Conservation (phyloP, 768 basidiomycete genomes). For the Coprinopsis strossmayeri region DNA sequence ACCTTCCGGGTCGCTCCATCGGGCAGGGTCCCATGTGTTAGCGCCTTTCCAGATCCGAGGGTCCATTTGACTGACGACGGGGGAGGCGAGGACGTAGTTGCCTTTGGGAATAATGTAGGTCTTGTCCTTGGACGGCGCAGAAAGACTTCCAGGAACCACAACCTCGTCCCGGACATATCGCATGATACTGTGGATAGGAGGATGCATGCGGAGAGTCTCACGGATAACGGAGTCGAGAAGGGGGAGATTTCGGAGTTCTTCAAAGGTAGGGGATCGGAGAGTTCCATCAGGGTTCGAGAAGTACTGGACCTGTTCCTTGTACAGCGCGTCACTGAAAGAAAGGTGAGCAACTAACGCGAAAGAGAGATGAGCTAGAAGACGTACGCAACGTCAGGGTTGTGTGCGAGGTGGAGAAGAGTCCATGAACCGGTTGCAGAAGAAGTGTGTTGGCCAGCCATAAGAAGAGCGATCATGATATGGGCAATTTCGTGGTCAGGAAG, state of each 20-base stretch:
- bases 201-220: conserved; percentile 89
- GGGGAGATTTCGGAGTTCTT: conserved; percentile 78
- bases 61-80: conserved; percentile 85
- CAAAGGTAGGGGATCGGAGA: conserved; percentile 76
- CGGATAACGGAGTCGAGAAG: conserved; percentile 86
- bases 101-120: conserved; percentile 87
- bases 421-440: conserved; percentile 90
- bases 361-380: conserved; percentile 19
- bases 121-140: conserved; percentile 66
- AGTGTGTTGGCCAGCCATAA: conserved; percentile 99
- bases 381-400: conserved; percentile 67
- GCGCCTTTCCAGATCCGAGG: conserved; percentile 75
- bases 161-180: conserved; percentile 87
- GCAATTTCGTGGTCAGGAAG: conserved; percentile 90
- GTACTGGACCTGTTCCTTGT: conserved; percentile 80
- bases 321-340: conserved; percentile 62
- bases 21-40: conserved; percentile 63
- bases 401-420: conserved; percentile 83
- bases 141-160: conserved; percentile 71
- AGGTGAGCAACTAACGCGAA: not conserved
- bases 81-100: conserved; percentile 83
- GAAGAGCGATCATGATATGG: conserved; percentile 96
- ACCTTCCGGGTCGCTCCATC: conserved; percentile 86
- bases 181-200: conserved; percentile 94
- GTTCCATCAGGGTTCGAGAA: conserved; percentile 78